Percentiles rank a stretch among this genome's conserved stretches.
Evolutionary conservation across 768 basidiomycete genomes (phyloP).

Genomic region (Sarcodon sp.): DNA sequence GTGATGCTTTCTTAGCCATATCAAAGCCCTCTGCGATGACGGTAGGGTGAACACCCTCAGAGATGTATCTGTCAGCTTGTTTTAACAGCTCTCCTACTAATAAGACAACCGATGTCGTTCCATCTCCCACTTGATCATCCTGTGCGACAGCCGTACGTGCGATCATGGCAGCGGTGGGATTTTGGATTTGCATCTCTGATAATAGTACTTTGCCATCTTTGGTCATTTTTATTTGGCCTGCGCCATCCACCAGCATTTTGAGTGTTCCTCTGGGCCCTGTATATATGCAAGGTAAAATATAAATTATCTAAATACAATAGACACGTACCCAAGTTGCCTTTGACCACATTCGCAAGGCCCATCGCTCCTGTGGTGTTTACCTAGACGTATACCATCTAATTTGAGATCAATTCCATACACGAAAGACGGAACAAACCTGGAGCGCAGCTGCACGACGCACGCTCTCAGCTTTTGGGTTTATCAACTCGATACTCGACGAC

Average conservation of each 20-base stretch:
- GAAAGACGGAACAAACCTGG: constrained; percentile 44
- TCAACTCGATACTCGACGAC: constrained; percentile 76
- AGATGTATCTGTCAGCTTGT: constrained; percentile 95
- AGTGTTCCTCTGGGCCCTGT: constrained; percentile 91
- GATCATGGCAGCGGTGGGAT: constrained; percentile 98
- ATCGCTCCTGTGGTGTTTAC: constrained; percentile 91
- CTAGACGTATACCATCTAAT: constrained; percentile 21
- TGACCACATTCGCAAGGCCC: constrained; percentile 95
- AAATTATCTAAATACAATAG: constrained; percentile 3
- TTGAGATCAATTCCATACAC: background rate
- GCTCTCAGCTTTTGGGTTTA: constrained; percentile 95
- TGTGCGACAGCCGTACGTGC: constrained; percentile 97
- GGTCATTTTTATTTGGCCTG: constrained; percentile 99
- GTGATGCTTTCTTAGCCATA: constrained; percentile 92
- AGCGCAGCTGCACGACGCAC: constrained; percentile 82
- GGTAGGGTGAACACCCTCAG: constrained; percentile 96
- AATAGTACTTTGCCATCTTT: constrained; percentile 98
- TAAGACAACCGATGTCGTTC: constrained; percentile 93
- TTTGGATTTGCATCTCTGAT: constrained; percentile 99
- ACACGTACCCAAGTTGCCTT: constrained; percentile 81
- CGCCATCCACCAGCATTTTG: constrained; percentile 98
- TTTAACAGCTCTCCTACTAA: constrained; percentile 93
- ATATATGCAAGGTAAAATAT: constrained; percentile 1
- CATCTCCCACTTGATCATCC: constrained; percentile 98
- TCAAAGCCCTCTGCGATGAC: constrained; percentile 94